Base-by-base conservation (phyloP, 2,329 filamentous ascomycete genomes). In the Neonectria magnoliae region DNA sequence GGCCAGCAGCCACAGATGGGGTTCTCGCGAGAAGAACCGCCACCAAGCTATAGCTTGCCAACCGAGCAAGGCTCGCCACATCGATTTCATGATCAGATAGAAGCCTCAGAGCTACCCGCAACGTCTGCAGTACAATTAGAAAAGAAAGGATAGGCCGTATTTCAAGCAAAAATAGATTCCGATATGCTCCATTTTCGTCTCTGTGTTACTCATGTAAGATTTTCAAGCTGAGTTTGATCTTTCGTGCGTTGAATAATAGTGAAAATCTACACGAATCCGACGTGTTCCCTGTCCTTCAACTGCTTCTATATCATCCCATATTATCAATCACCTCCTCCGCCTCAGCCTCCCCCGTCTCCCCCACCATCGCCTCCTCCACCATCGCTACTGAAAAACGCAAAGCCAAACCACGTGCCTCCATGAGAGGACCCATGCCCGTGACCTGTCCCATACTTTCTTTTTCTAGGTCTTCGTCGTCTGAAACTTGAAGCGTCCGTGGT, bases 401-500 rank as follows among this genome's bases (percentile, higher is more conserved):
- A 62, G 36, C 27, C 48, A 42, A 58, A 33, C 20, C 22, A 58
- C 10, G n/a, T 29, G 5, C 14, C 47, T 9, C 42, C 48, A 5
- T 27, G 38, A 16, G 31, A 38, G 16, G 10, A 36, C 25, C 14
- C 50, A n/a, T 55, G 13, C 10, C 8, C 33, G 13, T 13, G 38
- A 9, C 10, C 9, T 42, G 18, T 18, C 11, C 27, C 22, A 8
- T 50, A 11, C 16, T 41, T 62, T 50, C 44, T 60, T 44, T 55
- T 64, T 45, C 10, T 58, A 3, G 44, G 6, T 33, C 51, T 45
- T 25, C 33, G 56, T 25, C 56, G n/a, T 6, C 36, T 51, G 33
- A 59, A 59, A 11, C 60, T 59, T 7, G 60, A 63, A 4, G 31
- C 42, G 7, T 63, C 55, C 13, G 55, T 41, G 11, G 53, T 25